phyloP scores from a whole-genome alignment of 495 filamentous ascomycete species.

The Penicillium bovifimosum region DNA sequence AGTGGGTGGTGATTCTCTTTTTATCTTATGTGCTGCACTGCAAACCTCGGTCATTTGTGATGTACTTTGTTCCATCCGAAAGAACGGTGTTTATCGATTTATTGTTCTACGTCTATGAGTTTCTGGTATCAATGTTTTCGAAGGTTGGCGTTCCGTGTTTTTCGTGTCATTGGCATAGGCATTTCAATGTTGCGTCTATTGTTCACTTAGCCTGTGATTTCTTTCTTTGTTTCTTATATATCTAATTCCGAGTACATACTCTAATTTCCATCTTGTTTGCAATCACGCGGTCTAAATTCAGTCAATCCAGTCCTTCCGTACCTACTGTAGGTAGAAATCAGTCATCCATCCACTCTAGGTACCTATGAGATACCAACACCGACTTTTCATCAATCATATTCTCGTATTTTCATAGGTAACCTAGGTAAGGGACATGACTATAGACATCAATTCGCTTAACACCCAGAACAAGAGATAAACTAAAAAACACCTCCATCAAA shows the following conservation, averaged over 20 bases:
- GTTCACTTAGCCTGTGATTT: constrained; percentile 5
- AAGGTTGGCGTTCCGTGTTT: constrained; percentile 1
- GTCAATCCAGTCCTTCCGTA: too few species aligned
- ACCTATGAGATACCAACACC: too few species aligned
- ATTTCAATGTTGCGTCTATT: constrained; percentile 1
- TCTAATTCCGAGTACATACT: constrained; percentile 10
- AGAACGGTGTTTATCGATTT: constrained; percentile 1
- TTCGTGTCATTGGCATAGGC: constrained; percentile 2
- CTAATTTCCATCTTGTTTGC: not conserved
- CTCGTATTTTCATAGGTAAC: too few species aligned
- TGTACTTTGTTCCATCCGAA: not conserved
- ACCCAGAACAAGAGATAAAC: not conserved
- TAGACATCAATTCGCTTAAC: not conserved
- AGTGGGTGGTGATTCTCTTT: not conserved
- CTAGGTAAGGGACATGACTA: too few species aligned
- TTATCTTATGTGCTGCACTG: not conserved
- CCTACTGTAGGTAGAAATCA: too few species aligned
- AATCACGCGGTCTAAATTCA: too few species aligned
- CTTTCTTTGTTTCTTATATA: not conserved
- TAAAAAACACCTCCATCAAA: constrained; percentile 10
- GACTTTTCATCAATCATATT: not conserved
- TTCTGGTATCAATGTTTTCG: not conserved
- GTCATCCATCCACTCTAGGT: too few species aligned
- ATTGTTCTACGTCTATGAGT: not conserved
- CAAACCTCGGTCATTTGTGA: not conserved